Evolutionary conservation across 768 basidiomycete species (phyloP), one percentile per base, ranked within the genome.

Genomic region (Favolaschia claudopus): DNA sequence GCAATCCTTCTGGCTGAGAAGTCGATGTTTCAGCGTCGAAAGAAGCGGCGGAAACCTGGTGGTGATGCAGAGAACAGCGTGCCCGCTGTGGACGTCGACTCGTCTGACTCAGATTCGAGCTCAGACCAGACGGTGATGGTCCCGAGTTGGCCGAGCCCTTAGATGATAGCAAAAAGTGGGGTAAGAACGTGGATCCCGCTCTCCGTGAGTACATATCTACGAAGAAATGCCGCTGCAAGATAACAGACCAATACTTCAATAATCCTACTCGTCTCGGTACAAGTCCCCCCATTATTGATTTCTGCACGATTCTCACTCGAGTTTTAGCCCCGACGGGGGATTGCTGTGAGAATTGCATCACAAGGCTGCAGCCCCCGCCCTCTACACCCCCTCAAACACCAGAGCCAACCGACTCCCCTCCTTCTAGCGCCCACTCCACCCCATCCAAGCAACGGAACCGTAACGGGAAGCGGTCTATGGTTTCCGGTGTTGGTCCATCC

Each of bases 241-340:
- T 76, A 1, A 25, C 68, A 0, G 69, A 77, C 58, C 39, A 58
- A 38, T 73, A 75, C 45, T 80, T 76, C 47, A 33, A 66, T 14
- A 77, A 76, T 55, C 75, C 70, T 10, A 58, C 61, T 2, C 29
- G 43, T 3, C 48, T 50, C 15, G 24, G 74, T 76, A 58, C 48
- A 67, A 62, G 19, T 33, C 31, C 37, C 17, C n/a, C n/a, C n/a
- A n/a, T n/a, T n/a, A n/a, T n/a, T n/a, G n/a, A n/a, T 45, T 32
- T 31, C 43, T 28, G 24, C 40, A 33, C 29, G 25, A 55, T 12
- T 4, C 42, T 40, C 27, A n/a, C n/a, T n/a, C n/a, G n/a, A n/a
- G n/a, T n/a, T n/a, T n/a, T n/a, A 59, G 54, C 24, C 52, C 63
- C 62, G 5, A 69, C 66, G 6, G 65, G 60, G 14, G 24, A 22